A percentile compares a stretch with the other conserved stretches of the same genome.
These are phyloP conservation scores for Saccharomyces paradoxus DNA, from an alignment of 805 yeast species.

Conservation along the genomic window DNA sequence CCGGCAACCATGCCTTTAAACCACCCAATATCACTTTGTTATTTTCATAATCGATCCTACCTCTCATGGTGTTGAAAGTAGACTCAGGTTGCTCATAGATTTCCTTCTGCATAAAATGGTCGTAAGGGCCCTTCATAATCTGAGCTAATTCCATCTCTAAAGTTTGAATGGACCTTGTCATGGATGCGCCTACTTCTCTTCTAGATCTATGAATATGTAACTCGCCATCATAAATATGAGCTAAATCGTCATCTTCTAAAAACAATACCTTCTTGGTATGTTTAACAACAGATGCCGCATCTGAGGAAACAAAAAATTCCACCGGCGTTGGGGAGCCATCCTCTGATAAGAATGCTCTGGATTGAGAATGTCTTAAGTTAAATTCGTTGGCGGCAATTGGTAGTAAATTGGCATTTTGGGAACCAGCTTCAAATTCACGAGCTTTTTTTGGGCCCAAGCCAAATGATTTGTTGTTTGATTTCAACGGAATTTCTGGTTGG, in stretches of 20 bases:
- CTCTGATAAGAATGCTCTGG: conserved; percentile 93
- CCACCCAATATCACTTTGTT: conserved; percentile 81
- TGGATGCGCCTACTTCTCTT: conserved; percentile 78
- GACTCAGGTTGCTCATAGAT: conserved; percentile 98
- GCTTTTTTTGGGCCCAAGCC: neutral
- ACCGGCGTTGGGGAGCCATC: conserved; percentile 89
- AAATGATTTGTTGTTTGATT: neutral
- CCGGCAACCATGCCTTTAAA: conserved; percentile 69
- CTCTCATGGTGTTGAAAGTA: conserved; percentile 97
- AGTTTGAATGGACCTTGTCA: conserved; percentile 92
- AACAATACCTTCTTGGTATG: conserved; percentile 95
- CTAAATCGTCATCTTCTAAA: conserved; percentile 97
- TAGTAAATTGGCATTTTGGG: conserved; percentile 26
- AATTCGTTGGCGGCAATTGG: conserved; percentile 50
- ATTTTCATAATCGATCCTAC: conserved; percentile 88
- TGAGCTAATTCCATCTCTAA: conserved; percentile 94
- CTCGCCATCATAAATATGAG: conserved; percentile 96
- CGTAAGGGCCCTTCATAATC: conserved; percentile 95
- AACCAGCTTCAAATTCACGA: neutral
- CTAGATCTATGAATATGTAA: conserved; percentile 95
- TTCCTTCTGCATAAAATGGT: conserved; percentile 98
- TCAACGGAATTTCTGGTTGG: conserved; percentile 27
- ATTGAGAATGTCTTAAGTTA: conserved; percentile 75
- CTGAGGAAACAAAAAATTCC: conserved; percentile 92
- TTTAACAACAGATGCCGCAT: conserved; percentile 92